Evolutionary conservation across 768 basidiomycete genomes (phyloP).

Genomic region (Russula ochroleuca): DNA sequence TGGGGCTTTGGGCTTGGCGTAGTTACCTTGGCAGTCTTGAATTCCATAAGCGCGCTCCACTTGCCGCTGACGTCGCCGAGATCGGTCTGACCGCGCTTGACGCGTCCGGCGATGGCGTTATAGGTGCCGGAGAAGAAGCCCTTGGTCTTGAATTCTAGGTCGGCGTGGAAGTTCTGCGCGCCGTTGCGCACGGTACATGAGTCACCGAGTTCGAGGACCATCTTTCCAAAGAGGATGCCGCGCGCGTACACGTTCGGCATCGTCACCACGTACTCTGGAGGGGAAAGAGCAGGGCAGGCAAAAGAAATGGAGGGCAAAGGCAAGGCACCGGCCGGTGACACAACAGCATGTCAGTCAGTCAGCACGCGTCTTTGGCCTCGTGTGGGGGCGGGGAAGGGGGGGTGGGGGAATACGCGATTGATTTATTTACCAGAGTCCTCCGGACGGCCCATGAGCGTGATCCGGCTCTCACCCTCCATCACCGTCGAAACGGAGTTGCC

Average conservation of each 20-base stretch:
- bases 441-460: constrained; percentile 74
- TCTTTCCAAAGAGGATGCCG: constrained; percentile 85
- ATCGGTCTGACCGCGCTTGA: constrained; percentile 59
- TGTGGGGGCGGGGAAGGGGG: neutral
- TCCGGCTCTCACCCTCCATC: constrained; percentile 95
- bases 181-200: constrained; percentile 81
- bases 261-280: constrained; percentile 74
- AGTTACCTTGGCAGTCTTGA: constrained; percentile 60
- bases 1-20: constrained; percentile 17
- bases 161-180: constrained; percentile 64
- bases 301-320: neutral
- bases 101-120: constrained; percentile 80
- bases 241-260: constrained; percentile 99
- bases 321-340: neutral
- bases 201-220: constrained; percentile 96
- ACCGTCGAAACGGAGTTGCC: constrained; percentile 95
- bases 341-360: neutral
- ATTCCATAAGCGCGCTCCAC: constrained; percentile 91
- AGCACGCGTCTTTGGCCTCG: neutral
- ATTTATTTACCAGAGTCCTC: constrained; percentile 69
- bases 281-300: neutral
- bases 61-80: constrained; percentile 84
- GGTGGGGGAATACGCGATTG: constrained; percentile 31
- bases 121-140: constrained; percentile 98
- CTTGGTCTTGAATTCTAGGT: constrained; percentile 98